Base-by-base conservation (phyloP, 257 asterid species). In the Fraxinus cuspidata region DNA sequence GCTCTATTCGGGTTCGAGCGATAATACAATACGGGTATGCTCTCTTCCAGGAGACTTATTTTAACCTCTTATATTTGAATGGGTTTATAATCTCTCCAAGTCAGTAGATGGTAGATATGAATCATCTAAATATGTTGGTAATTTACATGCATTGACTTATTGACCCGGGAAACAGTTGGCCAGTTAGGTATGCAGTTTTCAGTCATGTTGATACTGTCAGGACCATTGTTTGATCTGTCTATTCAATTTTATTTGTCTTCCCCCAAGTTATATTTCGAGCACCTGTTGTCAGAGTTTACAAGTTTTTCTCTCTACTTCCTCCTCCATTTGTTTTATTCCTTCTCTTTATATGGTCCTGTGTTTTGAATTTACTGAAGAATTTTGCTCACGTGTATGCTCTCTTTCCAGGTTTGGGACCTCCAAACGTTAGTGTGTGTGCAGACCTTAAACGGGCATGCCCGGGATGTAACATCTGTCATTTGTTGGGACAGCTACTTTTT, bases 1-100 rank as follows among this genome's bases (percentile, higher is more conserved):
- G 72, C 86, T 92, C 29, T 92, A 86, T 75, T 88, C 94, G 1
- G 91, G 90, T 51, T 92, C 97, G 15, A 79, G 38, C 44, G 92
- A 90, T 78, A 66, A 75, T 7, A 83, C 88, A 3, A 84, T 90
- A 78, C 86, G 87, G 83, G 94, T 89, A 84, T 60, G 75, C 51
- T 49, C 18, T 18, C 42, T 32, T 10, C 2, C 15, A 13, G 23
- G 25, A 18, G 60, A n/a, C 4, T 31, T 51, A 5, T 60, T 60
- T 60, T 7, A 21, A 21, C 66, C 12, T 58, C 60, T 21, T 21
- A 58, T 10, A 58, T 58, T 58, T 10, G 3, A 2, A 7, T 5
- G 6, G 8, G 28, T 58, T 21, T 58, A 7, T 51, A 15, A 37
- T 51, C 23, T 19, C 23, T 15, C 12, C 11, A 37, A 37, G 21